Base-by-base conservation (phyloP, 2,329 filamentous ascomycete genomes). In the Bisporella sp. region DNA sequence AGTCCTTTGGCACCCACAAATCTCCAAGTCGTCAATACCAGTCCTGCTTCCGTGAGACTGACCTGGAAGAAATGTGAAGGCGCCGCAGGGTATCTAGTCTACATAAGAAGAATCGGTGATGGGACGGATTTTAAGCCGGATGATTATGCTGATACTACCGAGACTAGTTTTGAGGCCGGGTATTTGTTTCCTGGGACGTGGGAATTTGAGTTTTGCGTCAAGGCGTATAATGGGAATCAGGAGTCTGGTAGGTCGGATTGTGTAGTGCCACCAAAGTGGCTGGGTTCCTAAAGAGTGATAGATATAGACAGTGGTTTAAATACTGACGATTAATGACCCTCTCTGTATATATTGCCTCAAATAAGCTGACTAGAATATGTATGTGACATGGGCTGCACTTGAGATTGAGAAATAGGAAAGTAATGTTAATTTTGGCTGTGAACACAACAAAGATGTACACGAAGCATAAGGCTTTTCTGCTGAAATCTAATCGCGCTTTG, bases 151-250 rank as follows among this genome's bases (percentile, higher is more conserved):
- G 21, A 21, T 21, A 33, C 28, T 5, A 31, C 13, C 5, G 39
- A 33, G 9, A 28, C 46, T 12, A 30, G 6, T 35, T 5, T 8
- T 29, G 31, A 11, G 29, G 12, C 30, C 2, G 8, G 12, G n/a
- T 48, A 41, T 21, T 28, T 42, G n/a, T 42, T 48, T 43, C 46
- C 39, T 6, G 29, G 46, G 8, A 32, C 39, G 5, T 48, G 46
- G 46, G n/a, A 48, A 5, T 48, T 31, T 37, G 21, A 48, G 29
- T 48, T 42, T 29, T 42, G 37, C 31, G 31, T 48, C 7, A 32
- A 21, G 1, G 37, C 46, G 5, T 42, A n/a, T 29, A 48, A 48
- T 41, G 46, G 46, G 9, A 29, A 47, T 31, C 30, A 31, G 33
- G 46, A 47, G 29, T n/a, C 41, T 9, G 41, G 11, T 8, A n/a